These are phyloP conservation scores for Beta vulgaris DNA, from an alignment of 148 eudicot species.

Conservation along the genomic window DNA sequence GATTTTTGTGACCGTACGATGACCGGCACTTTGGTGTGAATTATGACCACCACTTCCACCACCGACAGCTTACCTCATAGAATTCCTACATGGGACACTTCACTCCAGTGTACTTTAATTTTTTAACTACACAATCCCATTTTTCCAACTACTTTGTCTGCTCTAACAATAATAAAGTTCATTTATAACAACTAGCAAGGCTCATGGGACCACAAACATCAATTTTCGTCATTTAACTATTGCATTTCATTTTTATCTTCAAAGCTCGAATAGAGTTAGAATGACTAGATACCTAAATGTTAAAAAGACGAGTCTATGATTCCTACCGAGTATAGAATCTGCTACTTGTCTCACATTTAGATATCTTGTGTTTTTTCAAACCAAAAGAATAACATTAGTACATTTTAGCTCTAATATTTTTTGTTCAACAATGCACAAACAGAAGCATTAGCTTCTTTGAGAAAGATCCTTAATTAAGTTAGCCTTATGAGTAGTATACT, in stretches of 20 bases:
- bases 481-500: constrained; percentile 9
- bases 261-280: too few relatives aligned
- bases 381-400: background rate
- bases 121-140: constrained; percentile 1
- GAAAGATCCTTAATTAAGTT: background rate
- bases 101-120: too few relatives aligned
- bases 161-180: too few relatives aligned
- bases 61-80: constrained; percentile 7
- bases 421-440: background rate
- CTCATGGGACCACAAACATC: background rate
- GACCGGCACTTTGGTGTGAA: constrained; percentile 29
- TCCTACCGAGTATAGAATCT: too few relatives aligned
- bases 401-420: background rate
- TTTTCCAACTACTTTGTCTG: too few relatives aligned
- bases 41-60: constrained; percentile 4
- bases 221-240: background rate
- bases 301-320: too few relatives aligned
- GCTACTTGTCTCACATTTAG: too few relatives aligned
- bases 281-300: too few relatives aligned
- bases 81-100: too few relatives aligned
- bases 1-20: constrained; percentile 16
- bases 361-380: too few relatives aligned
- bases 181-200: too few relatives aligned
- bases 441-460: constrained; percentile 11
- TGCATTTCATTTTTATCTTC: background rate